phyloP scores from a whole-genome alignment of 352 stramenopile species.

The Plasmopara viticola region DNA sequence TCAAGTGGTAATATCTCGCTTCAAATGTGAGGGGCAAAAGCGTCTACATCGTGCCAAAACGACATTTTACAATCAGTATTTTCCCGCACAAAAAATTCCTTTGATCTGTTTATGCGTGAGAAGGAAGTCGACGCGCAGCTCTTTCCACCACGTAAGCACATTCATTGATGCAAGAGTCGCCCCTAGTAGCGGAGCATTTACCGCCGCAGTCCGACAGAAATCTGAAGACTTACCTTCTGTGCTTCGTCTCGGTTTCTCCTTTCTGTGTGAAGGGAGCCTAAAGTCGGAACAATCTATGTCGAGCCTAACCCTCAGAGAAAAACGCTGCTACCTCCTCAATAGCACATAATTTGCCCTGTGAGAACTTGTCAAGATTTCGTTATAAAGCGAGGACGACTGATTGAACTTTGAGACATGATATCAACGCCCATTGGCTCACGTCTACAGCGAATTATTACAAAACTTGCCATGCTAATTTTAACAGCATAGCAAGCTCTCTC shows the following conservation, averaged over 20 bases:
- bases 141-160: neutral
- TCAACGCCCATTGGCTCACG: too few species aligned
- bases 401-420: too few species aligned
- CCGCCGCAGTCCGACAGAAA: constrained; percentile 1
- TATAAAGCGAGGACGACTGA: too few species aligned
- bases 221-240: constrained; percentile 28
- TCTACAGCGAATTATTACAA: too few species aligned
- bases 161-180: too few species aligned
- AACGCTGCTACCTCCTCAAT: constrained; percentile 1
- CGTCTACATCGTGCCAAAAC: neutral
- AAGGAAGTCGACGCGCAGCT: neutral
- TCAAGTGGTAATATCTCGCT: neutral
- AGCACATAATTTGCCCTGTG: constrained; percentile 5
- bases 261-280: constrained; percentile 25
- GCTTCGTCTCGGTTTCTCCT: constrained; percentile 37
- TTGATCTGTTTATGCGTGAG: too few species aligned
- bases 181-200: too few species aligned
- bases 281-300: constrained; percentile 21
- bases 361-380: too few species aligned
- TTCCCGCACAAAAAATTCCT: constrained; percentile 1
- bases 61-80: constrained; percentile 12
- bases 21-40: neutral
- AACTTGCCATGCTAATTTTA: too few species aligned
- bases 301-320: constrained; percentile 15
- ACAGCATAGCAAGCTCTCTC: too few species aligned